phyloP scores from a whole-genome alignment of 2,329 filamentous ascomycete genomes.

The Torrubiellomyces zombiae region DNA sequence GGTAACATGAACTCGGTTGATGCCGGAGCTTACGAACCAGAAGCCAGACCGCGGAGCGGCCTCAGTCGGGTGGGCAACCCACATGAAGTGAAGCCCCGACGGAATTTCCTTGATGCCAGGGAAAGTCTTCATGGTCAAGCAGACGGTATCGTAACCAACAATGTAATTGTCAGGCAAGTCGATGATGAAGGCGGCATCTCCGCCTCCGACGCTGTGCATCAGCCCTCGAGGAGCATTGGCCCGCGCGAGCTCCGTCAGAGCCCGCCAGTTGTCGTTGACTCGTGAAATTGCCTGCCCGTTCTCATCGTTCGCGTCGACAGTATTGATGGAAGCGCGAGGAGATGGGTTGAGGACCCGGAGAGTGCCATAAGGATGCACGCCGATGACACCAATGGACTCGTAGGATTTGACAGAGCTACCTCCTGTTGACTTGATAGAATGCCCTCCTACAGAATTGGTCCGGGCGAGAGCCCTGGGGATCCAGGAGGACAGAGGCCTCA shows the following conservation, averaged over 20 bases:
- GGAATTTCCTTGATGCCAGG: conserved; percentile 38
- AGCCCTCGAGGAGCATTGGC: too few species aligned
- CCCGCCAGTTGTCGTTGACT: too few species aligned
- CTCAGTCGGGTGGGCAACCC: conserved; percentile 32
- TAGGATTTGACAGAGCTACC: conserved; percentile 17
- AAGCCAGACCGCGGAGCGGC: conserved; percentile 36
- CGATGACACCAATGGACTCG: conserved; percentile 20
- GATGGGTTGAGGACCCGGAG: conserved; percentile 21
- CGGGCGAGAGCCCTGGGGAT: conserved; percentile 14
- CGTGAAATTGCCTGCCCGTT: too few species aligned
- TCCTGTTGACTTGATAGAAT: conserved; percentile 8
- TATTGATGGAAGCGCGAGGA: conserved; percentile 1
- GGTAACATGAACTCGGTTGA: conserved; percentile 24
- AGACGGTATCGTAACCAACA: conserved; percentile 35
- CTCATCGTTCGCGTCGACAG: conserved; percentile 6
- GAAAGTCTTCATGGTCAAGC: conserved; percentile 30
- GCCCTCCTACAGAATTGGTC: too few species aligned
- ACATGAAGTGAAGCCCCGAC: conserved; percentile 40
- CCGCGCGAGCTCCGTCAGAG: too few species aligned
- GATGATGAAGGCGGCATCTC: conserved; percentile 36
- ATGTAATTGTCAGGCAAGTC: conserved; percentile 33
- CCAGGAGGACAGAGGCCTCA: conserved; percentile 6
- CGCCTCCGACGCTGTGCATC: conserved; percentile 19
- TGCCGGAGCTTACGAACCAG: conserved; percentile 31
- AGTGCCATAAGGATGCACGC: conserved; percentile 24